Evolutionary conservation across 1,284 basidiomycete species (phyloP).

Genomic region (Tranzscheliella williamsii): DNA sequence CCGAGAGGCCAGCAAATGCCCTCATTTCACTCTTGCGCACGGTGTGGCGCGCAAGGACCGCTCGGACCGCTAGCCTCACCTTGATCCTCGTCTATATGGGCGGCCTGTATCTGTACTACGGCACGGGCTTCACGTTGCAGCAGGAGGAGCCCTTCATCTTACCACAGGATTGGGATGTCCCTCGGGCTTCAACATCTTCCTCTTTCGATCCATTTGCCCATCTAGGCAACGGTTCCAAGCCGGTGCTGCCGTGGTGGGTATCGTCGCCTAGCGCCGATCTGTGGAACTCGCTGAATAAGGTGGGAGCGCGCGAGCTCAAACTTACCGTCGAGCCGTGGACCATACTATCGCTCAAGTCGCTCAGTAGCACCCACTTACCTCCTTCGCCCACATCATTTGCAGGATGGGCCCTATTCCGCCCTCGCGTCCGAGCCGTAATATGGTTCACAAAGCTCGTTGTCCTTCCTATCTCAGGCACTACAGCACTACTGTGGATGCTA

Average conservation of each 20-base stretch:
- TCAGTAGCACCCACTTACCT: conserved; percentile 10
- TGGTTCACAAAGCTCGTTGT: conserved; percentile 81
- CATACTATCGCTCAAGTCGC: conserved; percentile 71
- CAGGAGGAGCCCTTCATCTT: conserved; percentile 25
- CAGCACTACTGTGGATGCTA: conserved; percentile 74
- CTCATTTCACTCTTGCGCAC: conserved; percentile 17
- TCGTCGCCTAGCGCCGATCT: conserved; percentile 63
- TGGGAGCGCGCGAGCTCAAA: conserved; percentile 72
- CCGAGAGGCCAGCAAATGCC: conserved; percentile 9
- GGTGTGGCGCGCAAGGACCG: conserved; percentile 68
- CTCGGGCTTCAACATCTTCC: conserved; percentile 1
- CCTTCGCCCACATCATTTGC: conserved; percentile 61
- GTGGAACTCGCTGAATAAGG: conserved; percentile 81
- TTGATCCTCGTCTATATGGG: conserved; percentile 38
- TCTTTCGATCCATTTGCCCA: conserved; percentile 47
- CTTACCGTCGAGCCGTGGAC: conserved; percentile 78
- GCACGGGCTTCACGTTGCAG: conserved; percentile 41
- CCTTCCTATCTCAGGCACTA: conserved; percentile 79
- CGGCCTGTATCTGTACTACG: conserved; percentile 54
- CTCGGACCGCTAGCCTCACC: conserved; percentile 79
- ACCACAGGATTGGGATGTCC: conserved; percentile 21
- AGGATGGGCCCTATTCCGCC: conserved; percentile 57
- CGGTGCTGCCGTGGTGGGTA: conserved; percentile 44
- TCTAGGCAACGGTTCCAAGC: conserved; percentile 14
- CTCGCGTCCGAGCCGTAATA: conserved; percentile 65